Conservation (phyloP, 495 filamentous ascomycete genomes). For the Neurospora pannonica region DNA sequence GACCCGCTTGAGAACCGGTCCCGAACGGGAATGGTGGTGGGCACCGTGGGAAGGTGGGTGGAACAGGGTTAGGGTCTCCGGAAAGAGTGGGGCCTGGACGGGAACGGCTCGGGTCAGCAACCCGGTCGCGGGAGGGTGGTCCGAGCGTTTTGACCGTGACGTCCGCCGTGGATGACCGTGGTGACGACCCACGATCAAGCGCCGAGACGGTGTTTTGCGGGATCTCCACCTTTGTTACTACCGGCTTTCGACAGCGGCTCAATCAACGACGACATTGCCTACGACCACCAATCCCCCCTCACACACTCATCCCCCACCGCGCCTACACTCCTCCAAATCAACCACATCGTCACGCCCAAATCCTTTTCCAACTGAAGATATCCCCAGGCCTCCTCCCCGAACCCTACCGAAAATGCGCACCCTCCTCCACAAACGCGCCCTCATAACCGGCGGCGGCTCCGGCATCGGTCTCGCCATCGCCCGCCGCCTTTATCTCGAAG, state of each 20-base stretch:
- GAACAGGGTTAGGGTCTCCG: not conserved
- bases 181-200: not conserved
- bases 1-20: too few species aligned
- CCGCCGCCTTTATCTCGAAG: constrained; percentile 51
- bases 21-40: not conserved
- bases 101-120: not conserved
- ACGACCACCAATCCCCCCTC: not conserved
- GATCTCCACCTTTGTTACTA: not conserved
- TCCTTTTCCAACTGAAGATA: not conserved
- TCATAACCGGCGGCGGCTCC: constrained; percentile 30
- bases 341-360: not conserved
- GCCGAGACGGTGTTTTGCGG: not conserved
- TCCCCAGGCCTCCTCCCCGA: not conserved
- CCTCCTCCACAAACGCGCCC: constrained; percentile 25
- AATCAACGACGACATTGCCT: not conserved
- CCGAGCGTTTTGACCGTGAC: not conserved
- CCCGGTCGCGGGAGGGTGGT: not conserved
- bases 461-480: constrained; percentile 50
- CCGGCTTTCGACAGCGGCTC: not conserved
- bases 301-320: not conserved
- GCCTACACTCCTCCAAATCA: not conserved
- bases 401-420: not conserved
- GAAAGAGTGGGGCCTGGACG: not conserved
- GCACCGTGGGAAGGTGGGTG: not conserved
- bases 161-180: not conserved